Evolutionary conservation across 768 basidiomycete species (phyloP), one percentile per base, ranked within the genome.

Genomic region (Mycena galericulata): DNA sequence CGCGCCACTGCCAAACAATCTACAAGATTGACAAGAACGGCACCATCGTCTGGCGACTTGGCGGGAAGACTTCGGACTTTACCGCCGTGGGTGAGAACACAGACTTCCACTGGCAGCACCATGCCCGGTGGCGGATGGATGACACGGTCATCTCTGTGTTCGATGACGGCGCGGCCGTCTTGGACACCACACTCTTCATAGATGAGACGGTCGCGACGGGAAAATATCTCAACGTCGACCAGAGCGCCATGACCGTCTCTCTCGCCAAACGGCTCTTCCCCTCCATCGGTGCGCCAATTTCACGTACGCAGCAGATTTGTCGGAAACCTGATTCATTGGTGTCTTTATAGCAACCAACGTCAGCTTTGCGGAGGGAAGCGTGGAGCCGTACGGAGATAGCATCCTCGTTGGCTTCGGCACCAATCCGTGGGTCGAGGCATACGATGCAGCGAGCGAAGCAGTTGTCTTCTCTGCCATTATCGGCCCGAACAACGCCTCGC

Each of bases 31-130:
- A 65, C 24, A 62, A 41, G 17, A 62, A 67, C 45, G 73, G 73
- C 4, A 67, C 64, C 3, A 72, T 74, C 43, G 17, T 74, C 17
- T 74, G 73, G 73, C 69, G 68, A 2, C 66, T 74, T 22, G 73
- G 73, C 17, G 71, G 73, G 4, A 67, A 64, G 30, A 57, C 53
- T 45, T 67, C 64, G 1, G 46, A 62, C 17, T 74, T 74, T n/a
- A n/a, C n/a, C n/a, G n/a, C n/a, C n/a, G n/a, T n/a, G n/a, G n/a
- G n/a, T n/a, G n/a, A n/a, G n/a, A n/a, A n/a, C n/a, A n/a, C n/a
- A n/a, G n/a, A n/a, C n/a, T n/a, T n/a, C n/a, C n/a, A n/a, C n/a
- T n/a, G n/a, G n/a, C n/a, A n/a, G n/a, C n/a, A n/a, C n/a, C n/a
- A n/a, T n/a, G n/a, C n/a, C n/a, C n/a, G n/a, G n/a, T n/a, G n/a